A percentile compares a stretch with the other conserved stretches of the same genome.
These are phyloP conservation scores for Quercus tomentella DNA, from an alignment of 331 rosid genomes.

Conservation along the genomic window DNA sequence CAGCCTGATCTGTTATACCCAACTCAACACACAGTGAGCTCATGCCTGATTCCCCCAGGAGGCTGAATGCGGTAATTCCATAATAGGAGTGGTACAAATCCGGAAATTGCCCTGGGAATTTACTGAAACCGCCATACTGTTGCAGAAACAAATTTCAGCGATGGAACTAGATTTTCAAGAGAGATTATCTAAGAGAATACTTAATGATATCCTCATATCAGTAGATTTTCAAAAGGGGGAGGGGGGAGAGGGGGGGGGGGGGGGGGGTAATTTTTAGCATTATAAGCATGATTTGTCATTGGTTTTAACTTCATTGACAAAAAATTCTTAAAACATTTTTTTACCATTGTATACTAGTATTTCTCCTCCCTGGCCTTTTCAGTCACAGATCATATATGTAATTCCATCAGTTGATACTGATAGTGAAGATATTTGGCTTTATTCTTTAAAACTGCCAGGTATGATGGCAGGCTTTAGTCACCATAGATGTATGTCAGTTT, in stretches of 20 bases:
- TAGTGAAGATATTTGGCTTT: not conserved
- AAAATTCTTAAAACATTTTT: not conserved
- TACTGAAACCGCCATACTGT: constrained; percentile 92
- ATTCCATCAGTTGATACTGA: not conserved
- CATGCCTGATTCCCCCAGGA: constrained; percentile 69
- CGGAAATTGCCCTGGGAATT: constrained; percentile 64
- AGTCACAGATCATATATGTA: not conserved
- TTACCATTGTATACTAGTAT: not conserved
- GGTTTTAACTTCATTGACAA: not conserved
- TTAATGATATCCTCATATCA: constrained; percentile 4
- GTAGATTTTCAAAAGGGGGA: not conserved
- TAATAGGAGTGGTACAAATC: constrained; percentile 86
- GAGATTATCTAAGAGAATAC: not conserved
- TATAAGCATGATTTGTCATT: not conserved
- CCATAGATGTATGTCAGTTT: not conserved
- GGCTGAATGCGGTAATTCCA: constrained; percentile 82
- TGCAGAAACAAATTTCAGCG: constrained; percentile 23
- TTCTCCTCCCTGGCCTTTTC: not conserved
- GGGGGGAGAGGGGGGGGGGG: too few relatives aligned
- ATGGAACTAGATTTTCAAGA: constrained; percentile 16
- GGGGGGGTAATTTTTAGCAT: not conserved
- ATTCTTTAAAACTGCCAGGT: not conserved
- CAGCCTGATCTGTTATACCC: constrained; percentile 57
- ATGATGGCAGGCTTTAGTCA: not conserved
- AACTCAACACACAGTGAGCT: constrained; percentile 57